Conservation (phyloP, 345 rosid species). For the Rhodamnia rubescens region DNA sequence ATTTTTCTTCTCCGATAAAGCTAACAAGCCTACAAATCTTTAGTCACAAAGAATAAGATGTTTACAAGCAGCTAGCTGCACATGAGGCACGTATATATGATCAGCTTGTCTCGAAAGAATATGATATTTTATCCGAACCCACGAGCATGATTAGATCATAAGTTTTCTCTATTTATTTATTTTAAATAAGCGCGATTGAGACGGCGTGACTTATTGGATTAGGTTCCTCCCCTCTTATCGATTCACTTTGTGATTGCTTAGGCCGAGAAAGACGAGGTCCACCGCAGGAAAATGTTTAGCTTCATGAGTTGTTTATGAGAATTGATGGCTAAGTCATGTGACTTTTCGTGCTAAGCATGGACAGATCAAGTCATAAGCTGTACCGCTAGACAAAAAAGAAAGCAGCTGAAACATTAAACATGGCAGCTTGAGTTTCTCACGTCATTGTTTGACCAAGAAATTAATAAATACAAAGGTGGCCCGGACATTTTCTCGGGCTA, state of each 20-base stretch:
- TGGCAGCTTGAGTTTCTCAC: background rate
- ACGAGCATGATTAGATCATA: background rate
- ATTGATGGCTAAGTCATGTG: background rate
- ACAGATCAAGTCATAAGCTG: background rate
- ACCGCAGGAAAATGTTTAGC: background rate
- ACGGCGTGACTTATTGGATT: background rate
- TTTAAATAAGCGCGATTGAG: background rate
- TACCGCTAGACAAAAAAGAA: background rate
- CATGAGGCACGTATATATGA: background rate
- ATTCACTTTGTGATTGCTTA: background rate
- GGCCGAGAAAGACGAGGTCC: background rate
- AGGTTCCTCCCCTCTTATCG: background rate
- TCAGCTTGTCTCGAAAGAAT: background rate
- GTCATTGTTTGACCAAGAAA: background rate
- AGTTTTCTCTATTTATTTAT: background rate
- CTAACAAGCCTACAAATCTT: background rate
- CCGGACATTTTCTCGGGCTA: background rate
- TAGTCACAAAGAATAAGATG: rapidly evolving
- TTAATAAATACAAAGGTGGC: background rate
- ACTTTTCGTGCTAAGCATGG: background rate
- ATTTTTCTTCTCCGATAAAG: background rate
- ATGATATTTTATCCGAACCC: background rate
- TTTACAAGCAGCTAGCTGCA: background rate
- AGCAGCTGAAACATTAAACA: background rate
- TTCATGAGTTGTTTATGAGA: background rate